phyloP scores from a whole-genome alignment of 2,329 filamentous ascomycete genomes.

The Aspergillus latus region DNA sequence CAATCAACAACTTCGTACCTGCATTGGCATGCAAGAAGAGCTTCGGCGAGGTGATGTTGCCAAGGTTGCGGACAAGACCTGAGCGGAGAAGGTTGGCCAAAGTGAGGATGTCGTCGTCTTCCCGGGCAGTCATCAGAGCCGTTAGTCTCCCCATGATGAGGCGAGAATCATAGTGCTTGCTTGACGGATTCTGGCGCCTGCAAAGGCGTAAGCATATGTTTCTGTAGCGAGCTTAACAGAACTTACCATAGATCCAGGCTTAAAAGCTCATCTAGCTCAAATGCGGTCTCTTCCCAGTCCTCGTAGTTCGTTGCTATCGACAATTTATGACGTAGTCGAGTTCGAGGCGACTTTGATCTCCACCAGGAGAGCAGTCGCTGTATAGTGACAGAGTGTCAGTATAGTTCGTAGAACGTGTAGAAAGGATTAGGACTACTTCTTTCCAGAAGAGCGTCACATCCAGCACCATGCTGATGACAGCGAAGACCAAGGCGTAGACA shows the following conservation, averaged over 20 bases:
- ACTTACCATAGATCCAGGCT: slow-evolving; percentile 73
- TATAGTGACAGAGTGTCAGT: slow-evolving; percentile 4
- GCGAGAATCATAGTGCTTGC: slow-evolving; percentile 80
- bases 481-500: slow-evolving; percentile 31
- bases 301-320: slow-evolving; percentile 70
- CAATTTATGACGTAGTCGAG: slow-evolving; percentile 66
- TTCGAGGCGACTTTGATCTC: slow-evolving; percentile 62
- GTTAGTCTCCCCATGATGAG: slow-evolving; percentile 76
- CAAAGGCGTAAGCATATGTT: not conserved
- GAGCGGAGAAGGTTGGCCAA: slow-evolving; percentile 79
- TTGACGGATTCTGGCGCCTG: slow-evolving; percentile 79
- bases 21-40: slow-evolving; percentile 83
- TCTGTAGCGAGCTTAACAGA: not conserved
- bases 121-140: slow-evolving; percentile 67
- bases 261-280: slow-evolving; percentile 77
- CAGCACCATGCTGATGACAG: slow-evolving; percentile 58
- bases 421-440: slow-evolving; percentile 47
- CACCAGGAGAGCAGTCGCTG: slow-evolving; percentile 66
- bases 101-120: slow-evolving; percentile 70
- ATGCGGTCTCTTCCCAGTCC: slow-evolving; percentile 83
- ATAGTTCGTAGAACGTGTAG: not conserved
- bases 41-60: slow-evolving; percentile 79
- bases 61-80: slow-evolving; percentile 76
- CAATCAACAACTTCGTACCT: slow-evolving; percentile 85
- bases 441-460: slow-evolving; percentile 66